These are phyloP conservation scores for Pythium biforme DNA, from an alignment of 352 stramenopile species.

Conservation along the genomic window DNA sequence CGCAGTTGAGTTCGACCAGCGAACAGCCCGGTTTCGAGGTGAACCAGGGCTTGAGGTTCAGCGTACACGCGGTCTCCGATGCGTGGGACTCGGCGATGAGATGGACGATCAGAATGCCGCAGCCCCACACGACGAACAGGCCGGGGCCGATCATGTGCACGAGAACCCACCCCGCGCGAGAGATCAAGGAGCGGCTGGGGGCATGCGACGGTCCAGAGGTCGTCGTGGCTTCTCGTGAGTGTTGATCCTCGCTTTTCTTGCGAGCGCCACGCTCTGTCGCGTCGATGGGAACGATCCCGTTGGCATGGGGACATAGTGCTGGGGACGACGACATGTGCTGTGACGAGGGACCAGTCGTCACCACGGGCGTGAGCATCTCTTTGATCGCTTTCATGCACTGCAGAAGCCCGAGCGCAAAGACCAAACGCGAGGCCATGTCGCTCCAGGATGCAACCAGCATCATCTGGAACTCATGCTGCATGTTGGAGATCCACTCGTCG, in stretches of 20 bases:
- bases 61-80: neutral
- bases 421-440: conserved; percentile 9
- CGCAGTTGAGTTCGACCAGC: conserved; percentile 20
- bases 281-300: neutral
- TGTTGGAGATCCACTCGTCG: conserved; percentile 13
- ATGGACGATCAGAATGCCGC: conserved; percentile 8
- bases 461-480: conserved; percentile 21
- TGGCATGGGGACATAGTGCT: neutral
- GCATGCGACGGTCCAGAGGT: neutral
- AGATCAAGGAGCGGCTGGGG: neutral
- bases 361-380: conserved; percentile 4
- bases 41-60: conserved; percentile 15
- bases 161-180: neutral
- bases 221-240: neutral
- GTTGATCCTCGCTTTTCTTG: neutral
- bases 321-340: neutral
- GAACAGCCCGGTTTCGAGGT: conserved; percentile 9
- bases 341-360: neutral
- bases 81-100: conserved; percentile 3
- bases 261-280: neutral
- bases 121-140: conserved; percentile 12
- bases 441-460: conserved; percentile 15
- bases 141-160: neutral
- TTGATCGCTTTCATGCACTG: conserved; percentile 21
- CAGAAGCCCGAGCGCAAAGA: conserved; percentile 13